phyloP scores from a whole-genome alignment of 352 stramenopile genomes.

The Phytophthora vignae region DNA sequence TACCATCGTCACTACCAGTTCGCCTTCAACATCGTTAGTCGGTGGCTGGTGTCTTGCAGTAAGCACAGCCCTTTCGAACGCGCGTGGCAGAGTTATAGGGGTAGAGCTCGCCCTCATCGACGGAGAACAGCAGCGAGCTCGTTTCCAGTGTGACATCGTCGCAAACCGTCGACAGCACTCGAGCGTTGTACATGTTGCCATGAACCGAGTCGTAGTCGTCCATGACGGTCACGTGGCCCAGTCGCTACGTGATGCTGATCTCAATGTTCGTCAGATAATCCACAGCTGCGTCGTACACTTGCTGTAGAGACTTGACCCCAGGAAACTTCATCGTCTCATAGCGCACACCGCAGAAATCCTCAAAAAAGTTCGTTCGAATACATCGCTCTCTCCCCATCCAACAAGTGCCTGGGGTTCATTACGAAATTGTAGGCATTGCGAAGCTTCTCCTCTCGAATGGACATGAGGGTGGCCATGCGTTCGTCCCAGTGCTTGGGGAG shows the following conservation, averaged over 20 bases:
- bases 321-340: too few relatives aligned
- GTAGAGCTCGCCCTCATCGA: constrained; percentile 27
- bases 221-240: constrained; percentile 35
- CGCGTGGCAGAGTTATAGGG: constrained; percentile 24
- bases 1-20: constrained; percentile 27
- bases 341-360: too few relatives aligned
- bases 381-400: too few relatives aligned
- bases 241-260: neutral
- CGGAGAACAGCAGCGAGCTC: constrained; percentile 41
- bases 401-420: neutral
- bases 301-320: too few relatives aligned
- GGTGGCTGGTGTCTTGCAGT: neutral
- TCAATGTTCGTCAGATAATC: too few relatives aligned
- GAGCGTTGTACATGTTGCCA: constrained; percentile 19
- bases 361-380: too few relatives aligned
- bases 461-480: constrained; percentile 9
- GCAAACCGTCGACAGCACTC: constrained; percentile 16
- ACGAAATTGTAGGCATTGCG: constrained; percentile 29
- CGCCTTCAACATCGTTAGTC: neutral
- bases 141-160: constrained; percentile 34
- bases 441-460: constrained; percentile 22
- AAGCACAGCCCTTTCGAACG: constrained; percentile 29
- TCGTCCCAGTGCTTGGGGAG: constrained; percentile 22
- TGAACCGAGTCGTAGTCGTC: constrained; percentile 35
- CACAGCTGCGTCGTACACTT: too few relatives aligned